Evolutionary conservation across 345 rosid genomes (phyloP).

Genomic region (Nephelium lappaceum): DNA sequence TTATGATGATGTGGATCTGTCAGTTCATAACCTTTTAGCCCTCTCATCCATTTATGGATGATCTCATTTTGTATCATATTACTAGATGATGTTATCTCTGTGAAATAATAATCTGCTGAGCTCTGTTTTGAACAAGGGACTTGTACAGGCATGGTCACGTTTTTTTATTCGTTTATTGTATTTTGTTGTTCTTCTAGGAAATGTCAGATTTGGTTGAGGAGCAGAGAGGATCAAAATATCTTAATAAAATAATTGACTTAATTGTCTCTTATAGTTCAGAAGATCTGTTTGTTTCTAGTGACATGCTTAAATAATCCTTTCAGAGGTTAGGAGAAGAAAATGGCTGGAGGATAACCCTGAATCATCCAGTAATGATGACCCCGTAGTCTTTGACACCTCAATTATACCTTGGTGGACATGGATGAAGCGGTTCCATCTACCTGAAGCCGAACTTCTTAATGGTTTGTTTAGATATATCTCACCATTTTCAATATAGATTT

Average conservation of each 20-base stretch:
- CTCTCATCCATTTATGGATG: background rate
- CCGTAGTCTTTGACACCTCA: constrained; percentile 81
- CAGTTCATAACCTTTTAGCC: background rate
- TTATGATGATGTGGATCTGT: background rate
- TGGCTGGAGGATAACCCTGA: constrained; percentile 84
- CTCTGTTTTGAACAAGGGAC: background rate
- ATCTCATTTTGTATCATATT: background rate
- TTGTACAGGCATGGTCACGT: background rate
- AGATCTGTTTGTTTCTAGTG: constrained; percentile 4
- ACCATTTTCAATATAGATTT: background rate
- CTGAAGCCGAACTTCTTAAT: constrained; percentile 87
- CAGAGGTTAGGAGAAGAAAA: constrained; percentile 94
- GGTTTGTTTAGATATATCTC: constrained; percentile 44
- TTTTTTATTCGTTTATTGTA: background rate
- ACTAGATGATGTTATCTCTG: background rate
- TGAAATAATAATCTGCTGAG: background rate
- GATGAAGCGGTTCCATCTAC: constrained; percentile 90
- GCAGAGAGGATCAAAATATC: background rate
- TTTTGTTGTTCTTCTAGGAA: background rate
- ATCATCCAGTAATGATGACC: constrained; percentile 74
- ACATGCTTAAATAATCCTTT: constrained; percentile 17
- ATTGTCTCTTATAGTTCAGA: background rate
- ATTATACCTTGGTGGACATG: constrained; percentile 97
- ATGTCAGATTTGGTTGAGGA: background rate
- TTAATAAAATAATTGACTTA: constrained; percentile 1